Base-by-base conservation (phyloP, 2,329 filamentous ascomycete species). In the Botryotinia narcissicola region DNA sequence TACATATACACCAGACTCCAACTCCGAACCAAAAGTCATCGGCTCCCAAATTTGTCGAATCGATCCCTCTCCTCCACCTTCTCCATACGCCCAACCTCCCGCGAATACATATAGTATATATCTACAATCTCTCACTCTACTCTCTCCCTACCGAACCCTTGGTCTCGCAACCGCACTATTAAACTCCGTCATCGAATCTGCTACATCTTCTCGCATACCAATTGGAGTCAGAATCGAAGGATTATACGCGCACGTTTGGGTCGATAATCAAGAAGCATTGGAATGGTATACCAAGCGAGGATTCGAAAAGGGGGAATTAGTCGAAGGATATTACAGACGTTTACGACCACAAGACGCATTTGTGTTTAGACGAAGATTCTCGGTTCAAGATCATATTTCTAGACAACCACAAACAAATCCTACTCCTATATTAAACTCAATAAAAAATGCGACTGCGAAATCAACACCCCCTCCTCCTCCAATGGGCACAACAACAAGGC, bases 221-320 rank as follows among this genome's bases (percentile, higher is more conserved):
- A 2, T 66, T 4, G 75, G 75, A 8, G 25, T 78, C 5, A 76
- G 70, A 78, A 84, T 81, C 70, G 78, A 78, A 66, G 84, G 84
- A 61, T 83, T 90, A 25, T 91, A 89, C 76, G 90, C 90, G 7
- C 90, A 92, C 80, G 90, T 92, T 25, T 92, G 90, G 90, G 90
- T 89, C 18, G 86, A 89, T 74, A 91, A 91, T 79, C 85, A 86
- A 3, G 89, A 91, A 32, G 90, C 86, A 0, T 81, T 91, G 75
- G 83, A 83, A 73, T 92, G 90, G 90, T 92, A 92, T 81, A 78
- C 83, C 46, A 83, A 84, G 37, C 85, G 88, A 16, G 88, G 89
- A 4, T 92, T 92, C 79, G 78, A 79, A 73, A 83, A 84, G 69
- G 84, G 83, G 22, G 78, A 76, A 20, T 80, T 84, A 51, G 80